Evolutionary conservation across 2,329 filamentous ascomycete species (phyloP), one percentile per base, ranked within the genome.

Genomic region (Fusarium sp.): DNA sequence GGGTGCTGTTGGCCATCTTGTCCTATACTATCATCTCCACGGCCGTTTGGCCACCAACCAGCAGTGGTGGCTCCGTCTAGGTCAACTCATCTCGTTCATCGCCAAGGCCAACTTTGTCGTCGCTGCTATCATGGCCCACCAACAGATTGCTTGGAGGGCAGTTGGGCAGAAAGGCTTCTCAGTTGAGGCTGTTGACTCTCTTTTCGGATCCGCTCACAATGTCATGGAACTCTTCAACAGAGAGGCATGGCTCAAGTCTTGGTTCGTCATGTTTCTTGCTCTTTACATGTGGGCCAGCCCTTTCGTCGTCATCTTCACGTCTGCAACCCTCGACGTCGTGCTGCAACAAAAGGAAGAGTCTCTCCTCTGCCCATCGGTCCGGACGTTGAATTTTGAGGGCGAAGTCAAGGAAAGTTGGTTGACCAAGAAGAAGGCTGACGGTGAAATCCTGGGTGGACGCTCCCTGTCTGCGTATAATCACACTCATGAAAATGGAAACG

Each of bases 51-150:
- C 71, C 6, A 47, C 14, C 9, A 27, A 74, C 16, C 71, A 74
- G 52, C 52, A 72, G 47, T 72, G 71, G 71, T 69, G 69, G 68
- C 54, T 71, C 37, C 69, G 66, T 8, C 18, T 71, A n/a, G 66
- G 66, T 34, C 69, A 71, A 24, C 64, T 71, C 24, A 64, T 71
- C 24, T 71, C 69, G 14, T 70, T 71, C 34, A 56, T 50, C 3
- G 47, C 69, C 24, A 70, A 71, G n/a, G 67, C 69, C 1, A 47
- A 57, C 10, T 71, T 71, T 18, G 56, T 52, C 27, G 37, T 71
- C 14, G 66, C 69, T 24, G 45, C 68, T 24, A 42, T 69, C 16
- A 67, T 71, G 69, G 69, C 69, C 5, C 69, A 70, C 37, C 60
- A 62, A 24, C 66, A 71, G 16, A 59, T 67, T 2, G 69, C 66